Evolutionary conservation across 1,284 basidiomycete genomes (phyloP).

Genomic region (Agroathelia rolfsii): DNA sequence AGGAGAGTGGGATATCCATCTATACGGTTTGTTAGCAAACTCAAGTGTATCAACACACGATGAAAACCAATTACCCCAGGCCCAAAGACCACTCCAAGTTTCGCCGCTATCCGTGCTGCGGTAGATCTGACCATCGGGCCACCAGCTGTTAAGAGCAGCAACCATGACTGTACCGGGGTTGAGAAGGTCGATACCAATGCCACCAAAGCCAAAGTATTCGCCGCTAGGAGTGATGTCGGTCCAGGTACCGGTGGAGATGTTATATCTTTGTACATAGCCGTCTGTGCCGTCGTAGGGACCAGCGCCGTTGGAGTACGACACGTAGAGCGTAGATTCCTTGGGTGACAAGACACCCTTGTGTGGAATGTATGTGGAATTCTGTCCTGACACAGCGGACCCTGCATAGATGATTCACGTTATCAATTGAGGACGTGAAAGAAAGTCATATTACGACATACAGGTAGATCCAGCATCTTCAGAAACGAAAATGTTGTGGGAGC

Average conservation of each 20-base stretch:
- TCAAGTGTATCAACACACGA: no score
- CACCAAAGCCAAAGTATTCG: slow-evolving; percentile 43
- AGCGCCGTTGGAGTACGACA: slow-evolving; percentile 42
- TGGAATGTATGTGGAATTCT: slow-evolving; percentile 47
- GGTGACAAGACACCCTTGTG: slow-evolving; percentile 58
- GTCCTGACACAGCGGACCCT: slow-evolving; percentile 50
- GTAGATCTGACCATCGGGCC: slow-evolving; percentile 60
- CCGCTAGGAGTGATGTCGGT: slow-evolving; percentile 44
- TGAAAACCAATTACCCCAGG: no score
- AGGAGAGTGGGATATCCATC: slow-evolving; percentile 37
- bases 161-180: slow-evolving; percentile 58
- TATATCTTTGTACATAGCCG: slow-evolving; percentile 39
- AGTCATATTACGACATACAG: slow-evolving; percentile 26
- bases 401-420: slow-evolving; percentile 2
- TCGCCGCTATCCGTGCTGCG: slow-evolving; percentile 44
- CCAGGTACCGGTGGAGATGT: slow-evolving; percentile 41
- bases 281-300: slow-evolving; percentile 46
- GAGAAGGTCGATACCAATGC: slow-evolving; percentile 48
- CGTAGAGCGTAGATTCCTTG: slow-evolving; percentile 44
- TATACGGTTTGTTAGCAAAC: no score
- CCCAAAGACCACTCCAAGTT: slow-evolving; percentile 50
- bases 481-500: slow-evolving; percentile 44
- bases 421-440: not conserved
- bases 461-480: slow-evolving; percentile 45
- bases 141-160: slow-evolving; percentile 39